A percentile compares a stretch with the other conserved stretches of the same genome.
phyloP scores from a whole-genome alignment of 2,329 filamentous ascomycete species.

The Raffaelea ambrosiae region DNA sequence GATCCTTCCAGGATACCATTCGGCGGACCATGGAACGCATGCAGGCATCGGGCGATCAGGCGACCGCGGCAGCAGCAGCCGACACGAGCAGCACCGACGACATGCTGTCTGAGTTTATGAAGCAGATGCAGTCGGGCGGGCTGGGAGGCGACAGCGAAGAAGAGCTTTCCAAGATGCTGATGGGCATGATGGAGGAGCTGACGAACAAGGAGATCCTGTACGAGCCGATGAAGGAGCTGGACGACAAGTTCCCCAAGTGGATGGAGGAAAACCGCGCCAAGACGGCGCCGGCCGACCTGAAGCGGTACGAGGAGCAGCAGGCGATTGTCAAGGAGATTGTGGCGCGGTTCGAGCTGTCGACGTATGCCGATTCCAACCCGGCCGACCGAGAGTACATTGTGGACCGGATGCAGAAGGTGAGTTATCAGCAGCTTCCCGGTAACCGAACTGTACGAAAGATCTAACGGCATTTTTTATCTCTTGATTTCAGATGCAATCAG shows the following conservation, averaged over 20 bases:
- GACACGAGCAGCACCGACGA: constrained; percentile 55
- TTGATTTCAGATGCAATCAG: constrained; percentile 78
- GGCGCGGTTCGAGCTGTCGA: constrained; percentile 71
- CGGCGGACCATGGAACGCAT: constrained; percentile 92
- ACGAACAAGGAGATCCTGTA: constrained; percentile 98
- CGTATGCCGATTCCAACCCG: constrained; percentile 74
- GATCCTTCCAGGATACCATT: constrained; percentile 86
- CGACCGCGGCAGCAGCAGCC: constrained; percentile 67
- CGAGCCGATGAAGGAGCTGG: constrained; percentile 95
- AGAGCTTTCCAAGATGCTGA: constrained; percentile 87
- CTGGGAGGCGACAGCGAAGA: constrained; percentile 59
- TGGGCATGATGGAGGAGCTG: constrained; percentile 98
- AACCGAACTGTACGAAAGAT: background rate
- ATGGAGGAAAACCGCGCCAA: constrained; percentile 65
- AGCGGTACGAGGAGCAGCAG: constrained; percentile 75
- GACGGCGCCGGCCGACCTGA: constrained; percentile 62
- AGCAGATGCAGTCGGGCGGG: constrained; percentile 63
- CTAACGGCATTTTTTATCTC: constrained; percentile 8
- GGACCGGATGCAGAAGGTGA: constrained; percentile 94
- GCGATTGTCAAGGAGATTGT: constrained; percentile 78
- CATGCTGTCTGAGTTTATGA: constrained; percentile 84
- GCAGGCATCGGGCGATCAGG: constrained; percentile 79
- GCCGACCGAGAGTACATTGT: constrained; percentile 87
- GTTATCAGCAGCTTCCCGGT: constrained; percentile 16
- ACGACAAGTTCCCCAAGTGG: constrained; percentile 90